Conservation (phyloP, 768 basidiomycete species). For the Podaxis sp. region DNA sequence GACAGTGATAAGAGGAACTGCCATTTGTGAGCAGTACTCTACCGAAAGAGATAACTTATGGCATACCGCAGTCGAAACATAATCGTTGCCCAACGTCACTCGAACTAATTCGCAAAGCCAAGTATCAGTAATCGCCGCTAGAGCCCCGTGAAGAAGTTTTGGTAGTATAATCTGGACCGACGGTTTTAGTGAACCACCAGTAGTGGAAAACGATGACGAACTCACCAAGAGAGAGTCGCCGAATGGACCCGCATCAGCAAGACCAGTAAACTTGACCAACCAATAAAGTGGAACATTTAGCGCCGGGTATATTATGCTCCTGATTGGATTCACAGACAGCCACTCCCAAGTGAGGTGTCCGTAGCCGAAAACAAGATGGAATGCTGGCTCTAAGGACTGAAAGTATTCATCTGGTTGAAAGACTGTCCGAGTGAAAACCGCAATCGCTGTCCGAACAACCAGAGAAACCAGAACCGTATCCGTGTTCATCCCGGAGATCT, state of each 20-base stretch:
- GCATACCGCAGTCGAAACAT: conserved; percentile 62
- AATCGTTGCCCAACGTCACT: conserved; percentile 51
- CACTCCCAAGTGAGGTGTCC: conserved; percentile 97
- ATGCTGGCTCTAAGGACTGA: conserved; percentile 91
- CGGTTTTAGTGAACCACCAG: background rate
- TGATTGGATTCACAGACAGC: conserved; percentile 62
- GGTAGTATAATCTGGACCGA: conserved; percentile 63
- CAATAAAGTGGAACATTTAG: conserved; percentile 79
- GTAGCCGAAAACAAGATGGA: conserved; percentile 85
- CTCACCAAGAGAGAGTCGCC: conserved; percentile 61
- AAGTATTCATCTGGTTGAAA: conserved; percentile 99
- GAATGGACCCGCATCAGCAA: conserved; percentile 38
- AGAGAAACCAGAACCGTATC: conserved; percentile 25
- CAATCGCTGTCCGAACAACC: conserved; percentile 50
- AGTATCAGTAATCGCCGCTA: conserved; percentile 82
- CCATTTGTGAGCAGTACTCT: background rate
- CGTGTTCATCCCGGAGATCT: background rate
- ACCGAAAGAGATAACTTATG: background rate
- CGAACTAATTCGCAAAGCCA: conserved; percentile 61
- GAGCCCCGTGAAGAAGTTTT: conserved; percentile 63
- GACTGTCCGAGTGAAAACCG: conserved; percentile 73
- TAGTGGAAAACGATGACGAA: conserved; percentile 15
- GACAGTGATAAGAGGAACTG: conserved; percentile 79
- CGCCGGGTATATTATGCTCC: conserved; percentile 78
- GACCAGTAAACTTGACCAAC: conserved; percentile 48